phyloP scores from a whole-genome alignment of 371 early-diverging fungal species.

The Mucor piriformis region DNA sequence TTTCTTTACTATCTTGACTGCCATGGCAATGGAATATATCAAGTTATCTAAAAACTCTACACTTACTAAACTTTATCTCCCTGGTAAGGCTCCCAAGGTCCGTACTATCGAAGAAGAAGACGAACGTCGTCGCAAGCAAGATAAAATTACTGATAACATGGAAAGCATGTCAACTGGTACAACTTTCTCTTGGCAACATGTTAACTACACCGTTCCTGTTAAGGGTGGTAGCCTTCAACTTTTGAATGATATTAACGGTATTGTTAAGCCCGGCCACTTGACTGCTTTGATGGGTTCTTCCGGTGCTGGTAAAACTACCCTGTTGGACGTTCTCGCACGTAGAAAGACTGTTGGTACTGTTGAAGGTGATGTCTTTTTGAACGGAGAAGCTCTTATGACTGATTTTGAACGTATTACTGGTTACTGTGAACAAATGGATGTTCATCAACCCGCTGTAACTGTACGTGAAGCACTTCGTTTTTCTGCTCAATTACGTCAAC shows the following conservation, averaged over 20 bases:
- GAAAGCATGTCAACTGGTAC: slow-evolving; percentile 45
- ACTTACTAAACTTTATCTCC: slow-evolving; percentile 54
- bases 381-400: slow-evolving; percentile 44
- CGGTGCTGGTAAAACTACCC: slow-evolving; percentile 89
- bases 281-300: slow-evolving; percentile 83
- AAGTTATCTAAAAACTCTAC: slow-evolving; percentile 47
- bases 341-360: slow-evolving; percentile 79
- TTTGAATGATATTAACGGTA: slow-evolving; percentile 49
- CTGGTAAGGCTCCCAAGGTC: slow-evolving; percentile 37
- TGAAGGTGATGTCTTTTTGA: slow-evolving; percentile 68
- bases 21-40: slow-evolving; percentile 50
- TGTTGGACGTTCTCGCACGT: slow-evolving; percentile 80
- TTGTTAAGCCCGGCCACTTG: slow-evolving; percentile 68
- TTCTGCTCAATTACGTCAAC: slow-evolving; percentile 67
- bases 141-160: slow-evolving; percentile 32
- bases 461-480: slow-evolving; percentile 69
- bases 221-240: slow-evolving; percentile 55
- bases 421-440: slow-evolving; percentile 84
- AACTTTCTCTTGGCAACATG: slow-evolving; percentile 58
- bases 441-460: slow-evolving; percentile 65
- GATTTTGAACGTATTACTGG: slow-evolving; percentile 78
- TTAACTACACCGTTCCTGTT: slow-evolving; percentile 58
- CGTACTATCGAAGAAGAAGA: slow-evolving; percentile 34
- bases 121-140: slow-evolving; percentile 31
- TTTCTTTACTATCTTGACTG: slow-evolving; percentile 48